These are phyloP conservation scores for Carex pumila DNA, from an alignment of 176 grass and related monocot genomes.

Conservation along the genomic window DNA sequence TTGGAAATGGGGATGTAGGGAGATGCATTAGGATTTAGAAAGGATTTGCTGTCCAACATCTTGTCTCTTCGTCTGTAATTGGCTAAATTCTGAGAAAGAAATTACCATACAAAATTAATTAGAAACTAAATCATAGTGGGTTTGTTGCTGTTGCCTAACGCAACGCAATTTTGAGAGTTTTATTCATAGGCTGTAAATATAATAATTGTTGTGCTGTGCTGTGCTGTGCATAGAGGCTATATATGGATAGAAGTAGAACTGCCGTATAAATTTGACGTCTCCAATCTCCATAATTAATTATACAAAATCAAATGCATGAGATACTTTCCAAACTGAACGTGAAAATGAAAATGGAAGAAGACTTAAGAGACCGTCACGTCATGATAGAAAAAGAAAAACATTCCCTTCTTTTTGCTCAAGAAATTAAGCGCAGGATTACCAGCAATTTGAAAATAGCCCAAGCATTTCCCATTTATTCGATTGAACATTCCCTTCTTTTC, in stretches of 20 bases:
- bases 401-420: not conserved
- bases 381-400: not conserved
- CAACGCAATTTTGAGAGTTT: not conserved
- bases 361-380: too few species aligned
- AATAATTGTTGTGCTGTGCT: slow-evolving; percentile 5
- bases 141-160: slow-evolving; percentile 10
- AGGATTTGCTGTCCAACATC: slow-evolving; percentile 10
- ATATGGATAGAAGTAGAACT: slow-evolving; percentile 4
- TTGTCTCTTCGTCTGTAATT: not conserved
- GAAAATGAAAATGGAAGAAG: too few species aligned
- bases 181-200: slow-evolving; percentile 1
- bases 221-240: not conserved
- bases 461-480: not conserved
- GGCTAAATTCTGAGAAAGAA: not conserved
- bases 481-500: too few species aligned
- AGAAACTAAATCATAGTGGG: not conserved
- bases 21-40: slow-evolving; percentile 15
- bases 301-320: not conserved
- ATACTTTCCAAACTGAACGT: too few species aligned
- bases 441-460: not conserved
- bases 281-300: not conserved
- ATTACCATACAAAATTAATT: not conserved
- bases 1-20: slow-evolving; percentile 10
- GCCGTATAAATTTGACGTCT: not conserved
- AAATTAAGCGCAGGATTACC: not conserved